Evolutionary conservation across 192 early-diverging fungal species (phyloP).

Genomic region (Podila verticillata): DNA sequence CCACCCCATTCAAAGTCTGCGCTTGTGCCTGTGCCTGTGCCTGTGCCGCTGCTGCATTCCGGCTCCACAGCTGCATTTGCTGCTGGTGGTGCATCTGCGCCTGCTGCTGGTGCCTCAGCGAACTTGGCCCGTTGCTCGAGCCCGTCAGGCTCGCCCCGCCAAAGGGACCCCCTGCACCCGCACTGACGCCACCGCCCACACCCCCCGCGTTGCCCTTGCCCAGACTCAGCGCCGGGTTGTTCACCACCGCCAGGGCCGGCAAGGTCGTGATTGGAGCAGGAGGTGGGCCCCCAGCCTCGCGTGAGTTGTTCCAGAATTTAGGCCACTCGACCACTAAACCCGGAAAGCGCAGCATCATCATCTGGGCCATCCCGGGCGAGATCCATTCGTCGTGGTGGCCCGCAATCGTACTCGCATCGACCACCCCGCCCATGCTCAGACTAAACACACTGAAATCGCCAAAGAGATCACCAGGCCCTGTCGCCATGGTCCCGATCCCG

Average conservation of each 20-base stretch:
- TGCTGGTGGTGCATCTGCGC: slow-evolving; percentile 53
- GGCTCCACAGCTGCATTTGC: slow-evolving; percentile 48
- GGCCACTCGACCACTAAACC: slow-evolving; percentile 47
- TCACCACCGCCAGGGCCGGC: slow-evolving; percentile 37
- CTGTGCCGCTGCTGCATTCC: slow-evolving; percentile 20
- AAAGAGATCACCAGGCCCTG: slow-evolving; percentile 6
- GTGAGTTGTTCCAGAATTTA: slow-evolving; percentile 47
- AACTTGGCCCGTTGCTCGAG: slow-evolving; percentile 34
- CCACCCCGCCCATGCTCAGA: slow-evolving; percentile 32
- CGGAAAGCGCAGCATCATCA: slow-evolving; percentile 52
- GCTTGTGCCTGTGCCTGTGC: slow-evolving; percentile 1
- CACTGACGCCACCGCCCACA: slow-evolving; percentile 27
- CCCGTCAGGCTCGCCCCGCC: slow-evolving; percentile 36
- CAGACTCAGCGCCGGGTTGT: slow-evolving; percentile 29
- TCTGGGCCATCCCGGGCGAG: slow-evolving; percentile 45
- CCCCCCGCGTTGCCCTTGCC: slow-evolving; percentile 37
- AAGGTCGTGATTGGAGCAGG: slow-evolving; percentile 43
- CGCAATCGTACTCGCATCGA: slow-evolving; percentile 21
- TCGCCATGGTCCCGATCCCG: neutral
- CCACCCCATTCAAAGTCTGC: neutral
- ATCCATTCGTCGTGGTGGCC: slow-evolving; percentile 48
- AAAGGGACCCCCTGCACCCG: slow-evolving; percentile 42
- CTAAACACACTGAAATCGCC: slow-evolving; percentile 42
- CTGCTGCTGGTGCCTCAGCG: slow-evolving; percentile 45
- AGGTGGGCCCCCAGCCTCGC: slow-evolving; percentile 33